Conservation (phyloP, 2,329 filamentous ascomycete genomes). For the Hysterium pulicare region DNA sequence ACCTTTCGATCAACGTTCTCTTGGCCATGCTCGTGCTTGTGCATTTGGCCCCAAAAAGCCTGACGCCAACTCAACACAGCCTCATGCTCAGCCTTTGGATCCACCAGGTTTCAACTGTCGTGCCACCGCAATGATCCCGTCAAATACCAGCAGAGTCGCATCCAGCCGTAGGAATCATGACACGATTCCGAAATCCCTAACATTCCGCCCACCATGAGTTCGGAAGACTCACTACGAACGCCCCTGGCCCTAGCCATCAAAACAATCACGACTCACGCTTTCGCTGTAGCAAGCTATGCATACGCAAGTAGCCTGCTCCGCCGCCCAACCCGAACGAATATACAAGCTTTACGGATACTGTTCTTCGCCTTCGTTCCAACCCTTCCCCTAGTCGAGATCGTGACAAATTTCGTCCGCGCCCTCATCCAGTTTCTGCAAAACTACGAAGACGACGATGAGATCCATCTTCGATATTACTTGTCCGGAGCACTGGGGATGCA, state of each 20-base stretch:
- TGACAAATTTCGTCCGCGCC: constrained; percentile 3
- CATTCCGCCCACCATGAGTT: no score
- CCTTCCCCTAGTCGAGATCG: constrained; percentile 11
- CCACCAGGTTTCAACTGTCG: no score
- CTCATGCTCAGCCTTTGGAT: no score
- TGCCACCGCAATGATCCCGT: no score
- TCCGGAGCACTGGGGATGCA: constrained; percentile 11
- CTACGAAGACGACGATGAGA: constrained; percentile 14
- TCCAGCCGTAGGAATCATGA: no score
- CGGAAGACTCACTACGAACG: no score
- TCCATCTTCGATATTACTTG: constrained; percentile 12
- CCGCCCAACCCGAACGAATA: constrained; percentile 6
- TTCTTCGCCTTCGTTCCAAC: constrained; percentile 16
- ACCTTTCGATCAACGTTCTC: no score
- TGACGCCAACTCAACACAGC: no score
- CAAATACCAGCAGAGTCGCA: no score
- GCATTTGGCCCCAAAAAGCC: no score
- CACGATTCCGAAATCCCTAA: no score
- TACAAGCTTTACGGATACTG: constrained; percentile 11
- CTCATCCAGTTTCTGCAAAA: constrained; percentile 11
- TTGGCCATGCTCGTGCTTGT: no score
- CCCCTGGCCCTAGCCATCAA: constrained; percentile 11
- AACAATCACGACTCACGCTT: constrained; percentile 13
- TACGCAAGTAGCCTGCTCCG: constrained; percentile 8
- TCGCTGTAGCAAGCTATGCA: constrained; percentile 11